Evolutionary conservation across 805 yeast genomes (phyloP), one percentile per base, ranked within the genome.

Genomic region (Babjeviella inositovora): DNA sequence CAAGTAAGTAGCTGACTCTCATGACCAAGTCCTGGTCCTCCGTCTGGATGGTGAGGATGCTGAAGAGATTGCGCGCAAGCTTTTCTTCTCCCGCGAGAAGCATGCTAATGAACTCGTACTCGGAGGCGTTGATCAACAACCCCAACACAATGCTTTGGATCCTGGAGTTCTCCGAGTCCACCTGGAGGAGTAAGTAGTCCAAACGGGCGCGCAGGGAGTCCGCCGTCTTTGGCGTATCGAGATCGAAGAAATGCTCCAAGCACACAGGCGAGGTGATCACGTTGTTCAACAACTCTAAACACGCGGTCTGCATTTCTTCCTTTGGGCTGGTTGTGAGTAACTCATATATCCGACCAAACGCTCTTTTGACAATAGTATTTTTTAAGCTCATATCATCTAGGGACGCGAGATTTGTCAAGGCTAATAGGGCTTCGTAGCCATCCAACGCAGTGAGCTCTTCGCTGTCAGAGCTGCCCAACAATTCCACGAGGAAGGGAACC

Each of bases 331-430:
- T 23, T 14, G 45, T 30, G 20, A 42, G 21, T 25, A 51, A 47
- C n/a, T 47, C 37, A 10, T 65, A 26, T n/a, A 30, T 28, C 30
- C 43, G 39, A 28, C 47, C 57, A 25, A 55, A 21, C 37, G 49
- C 31, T 30, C 33, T 16, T 23, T 51, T 33, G 8, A 57, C 43
- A 5, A 46, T 35, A 7, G 47, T 34, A 25, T 51, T 48, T 16
- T 62, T 47, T 3, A 49, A 44, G 2, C 38, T 30, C 14, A 35
- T 33, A 6, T 41, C 30, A 3, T 46, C 48, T 2, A 51, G 29
- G 0, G 73, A 57, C 0, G 70, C 41, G 4, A 68, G 25, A 32
- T 69, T 68, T 7, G 70, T 59, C 21, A 69, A 42, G 0, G 72
- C 63, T 11, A 62, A 36, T 16, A 68, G 39, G 0, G 58, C 32